Base-by-base conservation (phyloP, 768 basidiomycete genomes). In the Mycena pura region DNA sequence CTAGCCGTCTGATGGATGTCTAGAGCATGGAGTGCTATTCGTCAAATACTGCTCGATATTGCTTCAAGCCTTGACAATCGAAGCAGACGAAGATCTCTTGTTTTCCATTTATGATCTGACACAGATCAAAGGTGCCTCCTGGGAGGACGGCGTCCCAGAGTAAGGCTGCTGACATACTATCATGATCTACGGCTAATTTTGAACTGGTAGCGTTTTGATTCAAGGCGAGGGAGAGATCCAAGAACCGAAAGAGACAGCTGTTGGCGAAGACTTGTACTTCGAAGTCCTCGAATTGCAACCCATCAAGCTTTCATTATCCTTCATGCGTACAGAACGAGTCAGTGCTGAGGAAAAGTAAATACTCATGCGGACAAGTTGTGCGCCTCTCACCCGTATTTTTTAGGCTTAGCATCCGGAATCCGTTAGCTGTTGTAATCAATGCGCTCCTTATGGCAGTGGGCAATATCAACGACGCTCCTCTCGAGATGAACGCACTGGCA, bases 21-120 rank as follows among this genome's bases (percentile, higher is more conserved):
- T 53, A 99, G 97, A 90, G n/a, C 97, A 99, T 65, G 97, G 97
- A 17, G 97, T 99, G 9, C 75, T 94, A n/a, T 99, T 97, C 73
- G 83, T 99, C 78, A 99, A 99, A 76, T 99, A 99, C 70, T 96
- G 93, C 53, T 96, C 96, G 2, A 85, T 99, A 50, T 78, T 99
- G 14, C 78, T 99, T 15, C 97, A 99, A 72, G 93, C 96, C 3
- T 79, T 99, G 74, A 97, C 95, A 0, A 87, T 99, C 15, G 95
- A 98, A 70, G 85, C 92, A n/a, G 97, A 99, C 71, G 97, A 99
- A 76, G 97, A 99, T 75, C 88, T 99, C 63, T 74, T 99, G 36
- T 98, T 95, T 69, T 87, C 96, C 0, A 74, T 99, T 10, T 90
- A 95, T 68, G 96, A 99, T 68, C 86, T 99, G 60, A 88, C 90